phyloP scores from a whole-genome alignment of 1,284 basidiomycete species.

The Mycosarcoma mackinlayi region DNA sequence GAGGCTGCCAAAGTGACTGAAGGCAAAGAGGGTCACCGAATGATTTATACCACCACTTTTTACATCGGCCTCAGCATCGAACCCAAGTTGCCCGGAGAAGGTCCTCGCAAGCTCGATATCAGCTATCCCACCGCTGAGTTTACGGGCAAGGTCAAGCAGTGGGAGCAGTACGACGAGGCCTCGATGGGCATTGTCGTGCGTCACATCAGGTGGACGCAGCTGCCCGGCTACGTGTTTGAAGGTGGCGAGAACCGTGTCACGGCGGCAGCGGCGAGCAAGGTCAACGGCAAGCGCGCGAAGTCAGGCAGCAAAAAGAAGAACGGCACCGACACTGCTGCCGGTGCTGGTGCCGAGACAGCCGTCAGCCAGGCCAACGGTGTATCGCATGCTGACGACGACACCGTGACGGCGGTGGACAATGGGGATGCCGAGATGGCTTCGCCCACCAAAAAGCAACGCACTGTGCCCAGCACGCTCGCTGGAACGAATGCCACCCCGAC shows the following conservation, averaged over 20 bases:
- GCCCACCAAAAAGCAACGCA: conserved; percentile 48
- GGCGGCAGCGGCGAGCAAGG: conserved; percentile 75
- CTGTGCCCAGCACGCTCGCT: conserved; percentile 8
- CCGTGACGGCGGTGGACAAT: conserved; percentile 24
- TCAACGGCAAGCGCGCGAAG: conserved; percentile 82
- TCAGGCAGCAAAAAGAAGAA: conserved; percentile 75
- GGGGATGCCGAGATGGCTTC: conserved; percentile 40
- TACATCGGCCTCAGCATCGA: conserved; percentile 95
- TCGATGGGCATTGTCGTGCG: conserved; percentile 95
- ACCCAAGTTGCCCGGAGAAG: conserved; percentile 76
- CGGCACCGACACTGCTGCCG: conserved; percentile 11
- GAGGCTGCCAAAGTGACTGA: conserved; percentile 52
- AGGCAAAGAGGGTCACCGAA: conserved; percentile 73
- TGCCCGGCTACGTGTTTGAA: conserved; percentile 85
- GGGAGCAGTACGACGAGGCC: conserved; percentile 93
- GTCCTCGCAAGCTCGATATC: conserved; percentile 83
- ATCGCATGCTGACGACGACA: neutral
- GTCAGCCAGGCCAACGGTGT: conserved; percentile 19
- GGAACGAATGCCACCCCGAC: conserved; percentile 20
- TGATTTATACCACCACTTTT: conserved; percentile 91
- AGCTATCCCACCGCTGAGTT: conserved; percentile 97
- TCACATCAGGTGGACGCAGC: conserved; percentile 87
- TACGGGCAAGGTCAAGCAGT: conserved; percentile 91
- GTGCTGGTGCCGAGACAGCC: conserved; percentile 2
- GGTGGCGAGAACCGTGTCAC: conserved; percentile 70